Base-by-base conservation (phyloP, 345 rosid genomes). In the Gossypium anomalum region DNA sequence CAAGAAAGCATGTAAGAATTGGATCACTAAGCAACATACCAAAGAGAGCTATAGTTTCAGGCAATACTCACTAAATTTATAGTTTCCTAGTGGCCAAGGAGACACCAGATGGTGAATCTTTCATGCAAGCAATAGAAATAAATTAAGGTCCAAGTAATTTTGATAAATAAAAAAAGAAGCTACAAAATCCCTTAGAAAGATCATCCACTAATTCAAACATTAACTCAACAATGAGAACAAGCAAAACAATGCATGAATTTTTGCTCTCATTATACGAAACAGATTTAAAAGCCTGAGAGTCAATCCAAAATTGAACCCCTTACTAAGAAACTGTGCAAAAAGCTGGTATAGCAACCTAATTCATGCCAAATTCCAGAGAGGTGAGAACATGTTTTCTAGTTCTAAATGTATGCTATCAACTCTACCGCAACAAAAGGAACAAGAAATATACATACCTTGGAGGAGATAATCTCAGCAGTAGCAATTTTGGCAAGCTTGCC, bases 401-500 rank as follows among this genome's bases (percentile, higher is more conserved):
- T 59, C 19, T 67, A 20, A 43, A 9, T 20, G 27, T 44, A 15
- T 72, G 7, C 49, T 45, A 45, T 41, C 25, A 29, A 61, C 29
- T 44, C 13, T 14, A 56, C 49, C 25, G 59, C 43, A 41, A 60
- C 19, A 27, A 17, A 2, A 44, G 23, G 12, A 69, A 51, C 45
- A 69, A 27, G 3, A 49, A 16, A 69, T 14, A 22, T 45, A 71
- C 2, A 9, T 11, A 89, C 98, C 97, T 92, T 94, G 67, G 98
- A 89, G 75, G 97, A 92, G 83, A 94, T 87, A 44, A 94, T 91
- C 85, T 94, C 98, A 2, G 97, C 76, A 0, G 98, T 90, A 70
- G 93, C 97, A 82, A 89, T 88, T 87, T 92, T 94, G 20, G 97
- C 97, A 44, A 94, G 98, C 86, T 89, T 94, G 19, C 86, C 83